phyloP scores from a whole-genome alignment of 1,284 basidiomycete genomes.

The Heterobasidion occidentale region DNA sequence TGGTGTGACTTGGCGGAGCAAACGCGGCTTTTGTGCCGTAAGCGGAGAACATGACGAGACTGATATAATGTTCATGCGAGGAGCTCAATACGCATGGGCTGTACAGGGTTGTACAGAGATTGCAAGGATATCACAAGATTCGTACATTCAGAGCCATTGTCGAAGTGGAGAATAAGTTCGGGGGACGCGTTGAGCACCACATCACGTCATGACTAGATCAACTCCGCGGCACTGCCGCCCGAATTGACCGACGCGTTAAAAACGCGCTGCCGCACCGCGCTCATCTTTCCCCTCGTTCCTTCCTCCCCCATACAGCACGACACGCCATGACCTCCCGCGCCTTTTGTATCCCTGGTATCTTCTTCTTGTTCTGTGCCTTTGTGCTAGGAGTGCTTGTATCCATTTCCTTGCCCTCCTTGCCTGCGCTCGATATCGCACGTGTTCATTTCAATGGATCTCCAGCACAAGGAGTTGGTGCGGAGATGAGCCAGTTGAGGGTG shows the following conservation, averaged over 20 bases:
- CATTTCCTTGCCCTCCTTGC: conserved; percentile 60
- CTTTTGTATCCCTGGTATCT: conserved; percentile 59
- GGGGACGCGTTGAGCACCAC: too few relatives aligned
- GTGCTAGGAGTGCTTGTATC: conserved; percentile 60
- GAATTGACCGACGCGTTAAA: background rate
- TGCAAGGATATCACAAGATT: too few relatives aligned
- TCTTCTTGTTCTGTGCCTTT: conserved; percentile 56
- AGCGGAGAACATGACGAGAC: too few relatives aligned
- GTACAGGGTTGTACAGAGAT: too few relatives aligned
- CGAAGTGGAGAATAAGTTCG: too few relatives aligned
- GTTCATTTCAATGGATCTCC: conserved; percentile 33
- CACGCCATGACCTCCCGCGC: conserved; percentile 28
- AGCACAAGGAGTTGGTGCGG: conserved; percentile 17
- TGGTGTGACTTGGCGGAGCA: too few relatives aligned
- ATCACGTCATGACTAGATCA: too few relatives aligned
- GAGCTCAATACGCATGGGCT: too few relatives aligned
- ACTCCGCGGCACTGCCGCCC: too few relatives aligned
- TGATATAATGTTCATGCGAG: too few relatives aligned
- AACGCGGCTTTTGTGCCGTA: too few relatives aligned
- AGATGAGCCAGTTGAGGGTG: conserved; percentile 45
- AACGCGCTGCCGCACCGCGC: background rate
- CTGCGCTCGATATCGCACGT: conserved; percentile 56
- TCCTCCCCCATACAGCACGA: background rate
- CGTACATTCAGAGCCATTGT: too few relatives aligned
- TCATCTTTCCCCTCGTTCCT: background rate